Percentiles rank a stretch among this genome's conserved stretches.
Conservation (phyloP, 2,329 filamentous ascomycete species). For the Penicillium sumatraense region DNA sequence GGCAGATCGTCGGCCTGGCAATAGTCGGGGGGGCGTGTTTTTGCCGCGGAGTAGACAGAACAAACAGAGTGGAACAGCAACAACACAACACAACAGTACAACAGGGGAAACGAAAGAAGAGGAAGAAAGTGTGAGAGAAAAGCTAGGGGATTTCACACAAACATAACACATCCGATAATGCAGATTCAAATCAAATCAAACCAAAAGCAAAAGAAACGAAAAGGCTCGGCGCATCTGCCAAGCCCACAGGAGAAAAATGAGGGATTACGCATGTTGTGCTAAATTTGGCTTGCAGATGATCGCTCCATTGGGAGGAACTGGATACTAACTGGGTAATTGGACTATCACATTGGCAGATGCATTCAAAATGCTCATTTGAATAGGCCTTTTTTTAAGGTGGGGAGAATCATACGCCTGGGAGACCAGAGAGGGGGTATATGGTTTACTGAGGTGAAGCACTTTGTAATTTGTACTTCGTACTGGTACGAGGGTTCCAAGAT, state of each 20-base stretch:
- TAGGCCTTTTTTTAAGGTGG: too few relatives aligned
- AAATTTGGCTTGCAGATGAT: slow-evolving; percentile 4
- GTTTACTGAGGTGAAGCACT: too few relatives aligned
- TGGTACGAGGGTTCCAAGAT: too few relatives aligned
- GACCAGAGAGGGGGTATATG: too few relatives aligned
- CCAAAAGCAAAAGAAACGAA: neutral
- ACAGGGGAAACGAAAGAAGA: neutral
- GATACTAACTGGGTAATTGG: too few relatives aligned
- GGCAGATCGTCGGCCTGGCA: slow-evolving; percentile 29
- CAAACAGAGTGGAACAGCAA: neutral
- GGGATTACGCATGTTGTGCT: slow-evolving; percentile 12
- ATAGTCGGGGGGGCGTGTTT: slow-evolving; percentile 9
- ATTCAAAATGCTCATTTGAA: too few relatives aligned
- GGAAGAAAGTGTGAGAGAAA: neutral
- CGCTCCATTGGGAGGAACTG: neutral
- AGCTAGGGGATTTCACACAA: neutral
- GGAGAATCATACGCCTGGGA: too few relatives aligned
- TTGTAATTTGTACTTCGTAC: too few relatives aligned
- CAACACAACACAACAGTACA: neutral
- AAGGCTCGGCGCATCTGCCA: slow-evolving; percentile 12
- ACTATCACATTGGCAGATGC: neutral
- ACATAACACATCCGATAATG: too few relatives aligned
- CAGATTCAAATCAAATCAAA: neutral
- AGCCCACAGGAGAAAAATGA: slow-evolving; percentile 7
- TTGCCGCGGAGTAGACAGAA: neutral